phyloP scores from a whole-genome alignment of 176 grass and related monocot species.

The Echinochloa phyllopogon region DNA sequence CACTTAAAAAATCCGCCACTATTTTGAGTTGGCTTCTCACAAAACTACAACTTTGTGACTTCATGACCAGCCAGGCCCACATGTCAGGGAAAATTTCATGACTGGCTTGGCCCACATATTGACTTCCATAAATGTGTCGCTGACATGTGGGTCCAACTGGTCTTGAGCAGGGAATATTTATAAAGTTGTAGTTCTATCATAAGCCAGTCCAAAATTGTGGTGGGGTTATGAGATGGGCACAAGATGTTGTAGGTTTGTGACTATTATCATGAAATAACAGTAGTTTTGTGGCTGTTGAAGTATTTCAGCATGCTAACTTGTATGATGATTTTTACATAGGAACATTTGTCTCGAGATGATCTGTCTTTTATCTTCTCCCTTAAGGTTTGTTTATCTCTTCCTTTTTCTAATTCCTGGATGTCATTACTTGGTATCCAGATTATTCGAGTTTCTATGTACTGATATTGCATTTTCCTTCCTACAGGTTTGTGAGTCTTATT shows the following conservation, averaged over 20 bases:
- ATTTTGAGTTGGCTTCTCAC: neutral
- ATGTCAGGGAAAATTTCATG: neutral
- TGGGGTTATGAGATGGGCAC: neutral
- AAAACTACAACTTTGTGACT: neutral
- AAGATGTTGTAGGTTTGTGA: neutral
- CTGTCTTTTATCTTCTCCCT: slow-evolving; percentile 85
- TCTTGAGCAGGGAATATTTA: neutral
- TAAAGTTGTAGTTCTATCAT: neutral
- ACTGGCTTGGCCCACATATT: neutral
- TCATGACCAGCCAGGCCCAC: neutral
- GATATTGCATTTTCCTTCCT: neutral
- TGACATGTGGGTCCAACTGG: neutral
- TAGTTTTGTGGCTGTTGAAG: neutral
- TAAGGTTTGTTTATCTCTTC: slow-evolving; percentile 69
- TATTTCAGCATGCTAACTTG: slow-evolving; percentile 44
- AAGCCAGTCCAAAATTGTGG: neutral
- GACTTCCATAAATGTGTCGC: neutral
- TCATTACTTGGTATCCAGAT: slow-evolving; percentile 33
- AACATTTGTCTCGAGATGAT: slow-evolving; percentile 91
- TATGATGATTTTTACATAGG: slow-evolving; percentile 65
- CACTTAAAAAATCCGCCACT: neutral
- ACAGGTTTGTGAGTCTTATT: neutral
- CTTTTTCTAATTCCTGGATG: slow-evolving; percentile 32
- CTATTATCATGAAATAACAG: neutral
- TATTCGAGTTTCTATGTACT: slow-evolving; percentile 11